Percentiles rank a stretch among this genome's conserved stretches.
Evolutionary conservation across 2,329 filamentous ascomycete species (phyloP).

Genomic region (Pyrenophora teres): DNA sequence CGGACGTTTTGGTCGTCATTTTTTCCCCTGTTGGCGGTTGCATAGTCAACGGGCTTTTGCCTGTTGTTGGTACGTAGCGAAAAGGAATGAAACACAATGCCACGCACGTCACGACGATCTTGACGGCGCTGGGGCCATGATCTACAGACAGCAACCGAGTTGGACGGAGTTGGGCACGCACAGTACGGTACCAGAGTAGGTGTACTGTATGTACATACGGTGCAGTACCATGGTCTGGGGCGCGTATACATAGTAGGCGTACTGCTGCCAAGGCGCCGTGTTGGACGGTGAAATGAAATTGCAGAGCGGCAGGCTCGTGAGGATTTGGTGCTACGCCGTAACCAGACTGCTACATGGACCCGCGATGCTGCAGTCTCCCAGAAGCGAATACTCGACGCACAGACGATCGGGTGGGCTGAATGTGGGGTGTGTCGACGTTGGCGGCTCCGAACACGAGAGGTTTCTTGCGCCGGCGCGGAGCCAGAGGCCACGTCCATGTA

Average conservation of each 20-base stretch:
- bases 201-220: no score
- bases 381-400: conserved; percentile 3
- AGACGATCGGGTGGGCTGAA: conserved; percentile 6
- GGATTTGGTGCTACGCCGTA: not conserved
- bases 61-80: no score
- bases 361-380: not conserved
- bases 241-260: no score
- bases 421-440: conserved; percentile 12
- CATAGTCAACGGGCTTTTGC: no score
- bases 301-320: no score
- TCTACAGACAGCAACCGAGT: conserved; percentile 1
- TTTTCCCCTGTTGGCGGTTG: not conserved
- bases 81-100: conserved; percentile 10
- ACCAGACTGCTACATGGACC: not conserved
- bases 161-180: no score
- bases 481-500: not conserved
- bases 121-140: conserved; percentile 9
- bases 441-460: conserved; percentile 14
- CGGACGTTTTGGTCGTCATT: not conserved
- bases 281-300: no score
- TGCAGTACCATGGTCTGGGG: no score
- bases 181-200: no score
- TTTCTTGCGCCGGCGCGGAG: not conserved
- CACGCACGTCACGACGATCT: conserved; percentile 15
- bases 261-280: no score